phyloP scores from a whole-genome alignment of 164 flowering plant species.

The Macadamia tetraphylla region DNA sequence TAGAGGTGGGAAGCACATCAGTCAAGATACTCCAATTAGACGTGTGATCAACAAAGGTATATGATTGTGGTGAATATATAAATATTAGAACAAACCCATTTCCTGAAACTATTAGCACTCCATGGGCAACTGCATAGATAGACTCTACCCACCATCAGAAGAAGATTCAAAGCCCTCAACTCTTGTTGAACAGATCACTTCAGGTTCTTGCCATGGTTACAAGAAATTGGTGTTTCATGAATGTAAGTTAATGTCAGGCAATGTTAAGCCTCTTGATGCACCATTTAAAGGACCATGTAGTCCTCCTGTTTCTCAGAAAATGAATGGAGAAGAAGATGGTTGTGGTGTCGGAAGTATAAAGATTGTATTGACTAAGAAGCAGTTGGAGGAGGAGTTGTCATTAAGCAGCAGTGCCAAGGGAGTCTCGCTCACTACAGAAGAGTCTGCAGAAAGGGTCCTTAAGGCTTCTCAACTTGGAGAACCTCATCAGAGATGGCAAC shows the following conservation, averaged over 20 bases:
- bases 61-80: conserved; percentile 5
- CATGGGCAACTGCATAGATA: conserved; percentile 45
- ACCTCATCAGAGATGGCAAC: too few species aligned
- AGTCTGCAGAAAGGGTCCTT: too few species aligned
- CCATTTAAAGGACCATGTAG: conserved; percentile 1
- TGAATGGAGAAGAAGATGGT: too few species aligned
- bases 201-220: conserved; percentile 25
- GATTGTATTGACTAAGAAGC: too few species aligned
- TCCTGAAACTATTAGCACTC: background rate
- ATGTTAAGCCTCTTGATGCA: conserved; percentile 28
- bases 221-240: conserved; percentile 22
- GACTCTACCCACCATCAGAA: conserved; percentile 13
- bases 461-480: too few species aligned
- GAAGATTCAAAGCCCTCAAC: conserved; percentile 29
- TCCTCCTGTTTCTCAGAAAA: conserved; percentile 10
- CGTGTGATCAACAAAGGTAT: background rate
- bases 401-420: too few species aligned
- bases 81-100: background rate
- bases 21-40: too few species aligned
- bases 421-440: too few species aligned
- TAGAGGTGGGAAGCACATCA: too few species aligned
- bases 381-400: too few species aligned
- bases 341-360: too few species aligned
- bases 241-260: conserved; percentile 19
- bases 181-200: conserved; percentile 19